Evolutionary conservation across 2,329 filamentous ascomycete genomes (phyloP), one percentile per base, ranked within the genome.

Genomic region (Myriosclerotinia duriaeana): DNA sequence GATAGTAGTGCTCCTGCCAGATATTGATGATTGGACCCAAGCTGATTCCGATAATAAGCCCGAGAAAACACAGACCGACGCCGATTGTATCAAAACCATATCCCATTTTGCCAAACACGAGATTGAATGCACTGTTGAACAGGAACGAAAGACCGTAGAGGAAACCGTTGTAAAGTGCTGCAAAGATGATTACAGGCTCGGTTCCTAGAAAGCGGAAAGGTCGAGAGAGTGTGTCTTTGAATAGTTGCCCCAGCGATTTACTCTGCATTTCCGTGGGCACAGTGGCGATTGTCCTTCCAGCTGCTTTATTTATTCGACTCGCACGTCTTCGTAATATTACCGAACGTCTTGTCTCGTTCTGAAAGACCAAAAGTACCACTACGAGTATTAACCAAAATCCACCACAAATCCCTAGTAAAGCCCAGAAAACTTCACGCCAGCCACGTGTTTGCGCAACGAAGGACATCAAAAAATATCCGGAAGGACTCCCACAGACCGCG

Each of bases 101-200:
- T 1, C 81, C 81, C 20, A 73, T 70, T 1, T 81, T 80, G 7
- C 68, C 67, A 65, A 83, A 84, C 0, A 83, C 82, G 26, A 83
- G 76, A 26, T 78, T 76, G 65, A 83, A 83, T 0, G 80, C 81
- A 4, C 65, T 53, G 36, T 71, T 70, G 56, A 71, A 71, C 7
- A 71, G 74, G 64, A 83, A 84, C 1, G 79, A 81, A 11, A 85
- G 85, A 64, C 80, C 84, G 75, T 87, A 89, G 70, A 85, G 82
- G 70, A 88, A 81, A 66, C 81, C 82, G 12, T 82, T 85, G 76
- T 89, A 89, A 52, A 86, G 67, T 71, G 86, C 83, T 1, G 84
- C 81, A 73, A 88, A 87, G 69, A 86, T 74, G 69, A 89, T 81
- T 14, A 86, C 83, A 0, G 85, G 85, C 67, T 88, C 85, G 71